Evolutionary conservation across 306 rosid genomes (phyloP), one percentile per base, ranked within the genome.

Genomic region (Rubus idaeus): DNA sequence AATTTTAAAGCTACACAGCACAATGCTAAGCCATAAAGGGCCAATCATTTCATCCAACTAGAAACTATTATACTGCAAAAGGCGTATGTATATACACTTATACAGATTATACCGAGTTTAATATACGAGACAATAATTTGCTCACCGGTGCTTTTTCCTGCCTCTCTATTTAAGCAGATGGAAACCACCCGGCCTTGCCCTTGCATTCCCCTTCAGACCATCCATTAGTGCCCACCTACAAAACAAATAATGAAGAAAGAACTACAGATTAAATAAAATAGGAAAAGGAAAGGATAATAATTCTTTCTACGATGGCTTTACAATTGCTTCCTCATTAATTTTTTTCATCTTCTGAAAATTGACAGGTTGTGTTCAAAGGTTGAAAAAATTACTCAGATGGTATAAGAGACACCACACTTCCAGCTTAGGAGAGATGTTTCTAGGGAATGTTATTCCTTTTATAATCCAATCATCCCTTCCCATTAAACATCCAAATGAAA

Each of bases 191-290:
- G 26, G 91, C 86, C 82, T 87, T 84, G 76, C 93, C 91, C 1
- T 86, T 80, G 82, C 86, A 87, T 80, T 90, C 90, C 86, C 98
- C 98, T 88, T 91, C 88, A 11, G 98, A 91, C 98, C 98, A 94
- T 78, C 98, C 98, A 76, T 90, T 87, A 5, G 90, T 62, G 61
- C 77, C 87, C 76, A 90, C 91, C 97, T 94, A 80, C 20, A 20
- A 56, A 26, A 40, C 47, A 12, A 17, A 53, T 26, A 26, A 20
- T 20, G 3, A 68, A 77, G 3, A 10, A 12, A 18, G 62, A 4
- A 57, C 30, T 60, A 30, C 42, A 9, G 10, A 45, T 18, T 0
- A 5, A 37, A 12, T 4, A 56, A 14, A n/a, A 20, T 11, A 8
- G 13, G 44, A 35, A 72, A 55, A 12, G 5, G 3, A n/a, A n/a